Base-by-base conservation (phyloP, 2,329 filamentous ascomycete species). In the Periconia macrospinosa region DNA sequence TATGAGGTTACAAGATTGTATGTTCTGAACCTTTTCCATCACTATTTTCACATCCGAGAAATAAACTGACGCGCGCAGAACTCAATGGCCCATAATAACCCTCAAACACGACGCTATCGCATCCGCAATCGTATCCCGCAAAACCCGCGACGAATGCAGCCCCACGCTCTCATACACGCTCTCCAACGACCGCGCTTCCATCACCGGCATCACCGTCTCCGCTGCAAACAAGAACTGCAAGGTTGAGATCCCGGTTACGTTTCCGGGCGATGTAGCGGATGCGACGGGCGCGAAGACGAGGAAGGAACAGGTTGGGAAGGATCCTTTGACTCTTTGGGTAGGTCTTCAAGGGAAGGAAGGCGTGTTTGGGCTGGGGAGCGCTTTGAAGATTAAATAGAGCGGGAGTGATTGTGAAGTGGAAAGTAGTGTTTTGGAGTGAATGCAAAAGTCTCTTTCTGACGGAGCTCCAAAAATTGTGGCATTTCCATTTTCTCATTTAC, bases 101-200 rank as follows among this genome's bases (percentile, higher is more conserved):
- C 66, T 80, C 55, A 84, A 80, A 53, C 82, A 84, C 51, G 78
- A 83, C 54, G 78, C 84, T 46, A 75, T 79, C 60, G 81, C 78
- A 10, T 66, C 68, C 3, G 63, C 71, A 6, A 84, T 85, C 68
- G 66, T 77, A 27, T 73, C 78, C 50, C 80, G 83, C 49, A 78
- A 75, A 70, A 71, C 76, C 9, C 78, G 81, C 40, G 81, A 84
- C 66, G 68, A 69, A 48, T 81, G 83, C 70, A 59, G 73, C n/a
- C 79, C 81, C 46, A 71, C 72, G 27, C 61, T 84, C 17, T 68
- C 60, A 30, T 81, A 80, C 63, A 72, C 71, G 49, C 76, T 78
- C 51, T 65, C 70, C 30, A 67, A 72, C 53, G 68, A 76, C 41
- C 64, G 70, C 27, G 73, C 69, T 43, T 68, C 71, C 33, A 81